A percentile compares a stretch with the other conserved stretches of the same genome.
These are phyloP conservation scores for Leccinum solheimii DNA, from an alignment of 1,284 basidiomycete genomes.

Conservation along the genomic window DNA sequence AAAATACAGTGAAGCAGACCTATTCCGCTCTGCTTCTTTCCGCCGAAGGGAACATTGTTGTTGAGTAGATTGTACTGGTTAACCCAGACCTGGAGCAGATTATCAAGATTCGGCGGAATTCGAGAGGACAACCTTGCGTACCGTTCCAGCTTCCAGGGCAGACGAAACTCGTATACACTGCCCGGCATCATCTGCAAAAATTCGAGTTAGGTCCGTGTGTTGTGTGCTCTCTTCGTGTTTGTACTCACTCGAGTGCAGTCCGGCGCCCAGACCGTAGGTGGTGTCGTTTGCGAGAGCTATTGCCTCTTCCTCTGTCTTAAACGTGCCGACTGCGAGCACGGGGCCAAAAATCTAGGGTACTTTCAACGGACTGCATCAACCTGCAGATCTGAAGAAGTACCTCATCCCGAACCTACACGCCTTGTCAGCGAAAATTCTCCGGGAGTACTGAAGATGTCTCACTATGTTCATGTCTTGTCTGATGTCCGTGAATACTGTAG, in stretches of 20 bases:
- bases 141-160: conserved; percentile 83
- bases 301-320: conserved; percentile 79
- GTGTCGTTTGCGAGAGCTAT: conserved; percentile 83
- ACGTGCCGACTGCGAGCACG: conserved; percentile 74
- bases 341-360: conserved; percentile 77
- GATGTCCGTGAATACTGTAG: conserved; percentile 72
- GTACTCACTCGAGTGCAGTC: conserved; percentile 78
- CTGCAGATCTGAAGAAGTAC: conserved; percentile 34
- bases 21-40: conserved; percentile 83
- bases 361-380: conserved; percentile 9
- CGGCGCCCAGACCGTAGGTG: conserved; percentile 85
- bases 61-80: conserved; percentile 84
- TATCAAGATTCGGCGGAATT: conserved; percentile 10
- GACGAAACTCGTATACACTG: conserved; percentile 86
- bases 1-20: conserved; percentile 38
- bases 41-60: conserved; percentile 90
- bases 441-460: conserved; percentile 28
- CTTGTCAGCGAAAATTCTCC: conserved; percentile 12
- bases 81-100: conserved; percentile 68
- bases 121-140: conserved; percentile 37
- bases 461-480: conserved; percentile 78
- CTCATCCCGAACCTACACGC: conserved; percentile 68
- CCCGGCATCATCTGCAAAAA: conserved; percentile 66
- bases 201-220: conserved; percentile 1
- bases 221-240: neutral